Evolutionary conservation across 2,329 filamentous ascomycete species (phyloP).

Genomic region (Thielaviopsis populi): DNA sequence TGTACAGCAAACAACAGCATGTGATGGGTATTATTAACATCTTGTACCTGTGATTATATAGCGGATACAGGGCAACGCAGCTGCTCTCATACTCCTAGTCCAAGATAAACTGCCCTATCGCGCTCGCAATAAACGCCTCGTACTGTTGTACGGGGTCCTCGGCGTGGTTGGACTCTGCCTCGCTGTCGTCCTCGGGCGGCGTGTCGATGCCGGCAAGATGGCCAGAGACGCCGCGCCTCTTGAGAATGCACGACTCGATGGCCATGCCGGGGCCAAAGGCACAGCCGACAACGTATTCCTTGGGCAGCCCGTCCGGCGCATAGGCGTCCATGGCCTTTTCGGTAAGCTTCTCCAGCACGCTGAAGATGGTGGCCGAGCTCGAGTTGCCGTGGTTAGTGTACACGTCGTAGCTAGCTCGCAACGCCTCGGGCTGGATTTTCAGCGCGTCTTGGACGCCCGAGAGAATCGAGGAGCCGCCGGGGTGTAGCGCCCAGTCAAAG

Average conservation of each 20-base stretch:
- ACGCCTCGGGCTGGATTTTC: slow-evolving; percentile 44
- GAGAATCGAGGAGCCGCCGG: slow-evolving; percentile 52
- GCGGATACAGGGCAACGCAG: no score
- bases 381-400: slow-evolving; percentile 56
- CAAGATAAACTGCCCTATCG: slow-evolving; percentile 20
- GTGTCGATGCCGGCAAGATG: slow-evolving; percentile 30
- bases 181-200: slow-evolving; percentile 40
- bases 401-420: slow-evolving; percentile 54
- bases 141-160: slow-evolving; percentile 24
- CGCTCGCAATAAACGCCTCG: slow-evolving; percentile 19
- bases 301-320: slow-evolving; percentile 33
- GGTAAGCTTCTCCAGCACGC: slow-evolving; percentile 47
- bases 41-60: neutral
- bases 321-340: slow-evolving; percentile 44
- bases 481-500: slow-evolving; percentile 62
- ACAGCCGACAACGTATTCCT: slow-evolving; percentile 49
- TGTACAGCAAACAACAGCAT: neutral
- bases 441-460: slow-evolving; percentile 45
- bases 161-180: slow-evolving; percentile 28
- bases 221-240: slow-evolving; percentile 27
- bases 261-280: slow-evolving; percentile 56
- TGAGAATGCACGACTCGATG: slow-evolving; percentile 54
- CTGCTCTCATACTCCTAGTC: no score
- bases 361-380: slow-evolving; percentile 53
- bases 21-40: neutral